These are phyloP conservation scores for Cordyceps cateniannulata DNA, from an alignment of 2,329 filamentous ascomycete genomes.

Conservation along the genomic window DNA sequence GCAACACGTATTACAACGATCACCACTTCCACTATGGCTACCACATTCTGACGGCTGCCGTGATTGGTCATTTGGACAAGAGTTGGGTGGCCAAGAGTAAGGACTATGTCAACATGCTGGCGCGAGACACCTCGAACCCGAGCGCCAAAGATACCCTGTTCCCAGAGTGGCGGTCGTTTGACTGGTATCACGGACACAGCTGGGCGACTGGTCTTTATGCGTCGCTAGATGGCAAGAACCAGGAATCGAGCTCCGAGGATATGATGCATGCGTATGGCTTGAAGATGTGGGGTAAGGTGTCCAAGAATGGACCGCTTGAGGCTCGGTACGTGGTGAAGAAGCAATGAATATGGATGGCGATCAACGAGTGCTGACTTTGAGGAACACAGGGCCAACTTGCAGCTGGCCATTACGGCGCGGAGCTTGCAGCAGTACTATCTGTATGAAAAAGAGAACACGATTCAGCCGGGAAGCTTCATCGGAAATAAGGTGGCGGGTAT, in stretches of 20 bases:
- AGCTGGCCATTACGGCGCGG: conserved; percentile 71
- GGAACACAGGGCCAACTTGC: conserved; percentile 60
- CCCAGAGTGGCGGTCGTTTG: conserved; percentile 76
- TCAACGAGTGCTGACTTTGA: conserved; percentile 14
- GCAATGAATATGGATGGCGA: not conserved
- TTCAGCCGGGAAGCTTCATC: conserved; percentile 70
- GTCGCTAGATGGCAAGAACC: conserved; percentile 67
- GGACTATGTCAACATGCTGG: conserved; percentile 74
- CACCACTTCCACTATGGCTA: conserved; percentile 79
- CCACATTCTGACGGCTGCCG: conserved; percentile 78
- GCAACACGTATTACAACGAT: conserved; percentile 79
- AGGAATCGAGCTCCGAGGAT: conserved; percentile 89
- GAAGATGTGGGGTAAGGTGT: conserved; percentile 87
- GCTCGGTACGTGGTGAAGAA: conserved; percentile 45
- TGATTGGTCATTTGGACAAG: conserved; percentile 74
- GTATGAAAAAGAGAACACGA: conserved; percentile 60
- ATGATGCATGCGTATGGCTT: conserved; percentile 79
- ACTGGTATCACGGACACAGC: conserved; percentile 92
- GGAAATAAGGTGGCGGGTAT: conserved; percentile 61
- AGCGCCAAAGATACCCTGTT: conserved; percentile 65
- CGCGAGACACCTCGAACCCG: conserved; percentile 78
- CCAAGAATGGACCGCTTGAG: conserved; percentile 72
- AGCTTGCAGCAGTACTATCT: conserved; percentile 77
- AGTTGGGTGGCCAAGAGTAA: conserved; percentile 67
- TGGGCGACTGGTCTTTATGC: conserved; percentile 81